phyloP scores from a whole-genome alignment of 2,329 filamentous ascomycete species.

The Xylariaceae sp. region DNA sequence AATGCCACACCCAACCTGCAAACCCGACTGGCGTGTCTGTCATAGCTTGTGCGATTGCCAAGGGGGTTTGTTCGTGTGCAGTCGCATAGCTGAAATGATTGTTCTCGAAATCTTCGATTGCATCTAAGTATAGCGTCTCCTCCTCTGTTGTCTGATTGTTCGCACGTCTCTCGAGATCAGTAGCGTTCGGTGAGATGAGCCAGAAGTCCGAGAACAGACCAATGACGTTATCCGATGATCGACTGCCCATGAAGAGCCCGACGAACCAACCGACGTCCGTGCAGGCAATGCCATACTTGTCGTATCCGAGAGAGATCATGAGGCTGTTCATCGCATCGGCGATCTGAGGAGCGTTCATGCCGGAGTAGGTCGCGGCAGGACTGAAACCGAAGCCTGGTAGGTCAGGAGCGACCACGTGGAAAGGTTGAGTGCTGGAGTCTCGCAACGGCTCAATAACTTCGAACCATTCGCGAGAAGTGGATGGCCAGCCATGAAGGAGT shows the following conservation, averaged over 20 bases:
- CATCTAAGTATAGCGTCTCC: neutral
- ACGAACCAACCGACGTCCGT: neutral
- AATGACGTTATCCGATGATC: slow-evolving; percentile 6
- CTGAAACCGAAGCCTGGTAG: slow-evolving; percentile 21
- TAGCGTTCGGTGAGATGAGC: neutral
- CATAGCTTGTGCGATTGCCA: slow-evolving; percentile 1
- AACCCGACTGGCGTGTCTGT: slow-evolving; percentile 6
- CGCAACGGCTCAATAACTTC: neutral
- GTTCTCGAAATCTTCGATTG: neutral
- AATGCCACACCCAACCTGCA: slow-evolving; percentile 7
- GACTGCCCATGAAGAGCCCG: neutral
- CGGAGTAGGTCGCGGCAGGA: slow-evolving; percentile 12
- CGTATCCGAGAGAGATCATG: neutral
- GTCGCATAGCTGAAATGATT: neutral
- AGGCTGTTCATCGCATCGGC: neutral
- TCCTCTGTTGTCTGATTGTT: neutral
- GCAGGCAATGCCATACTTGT: neutral
- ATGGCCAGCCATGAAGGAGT: neutral
- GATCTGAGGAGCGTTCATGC: slow-evolving; percentile 11
- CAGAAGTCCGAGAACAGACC: slow-evolving; percentile 5
- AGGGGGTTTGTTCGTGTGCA: neutral
- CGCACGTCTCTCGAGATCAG: slow-evolving; percentile 1
- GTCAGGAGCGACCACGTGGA: slow-evolving; percentile 18
- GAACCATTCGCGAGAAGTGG: neutral
- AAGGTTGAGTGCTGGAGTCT: neutral